Evolutionary conservation across 1,284 basidiomycete genomes (phyloP), one percentile per base, ranked within the genome.

Genomic region (Malassezia brasiliensis): DNA sequence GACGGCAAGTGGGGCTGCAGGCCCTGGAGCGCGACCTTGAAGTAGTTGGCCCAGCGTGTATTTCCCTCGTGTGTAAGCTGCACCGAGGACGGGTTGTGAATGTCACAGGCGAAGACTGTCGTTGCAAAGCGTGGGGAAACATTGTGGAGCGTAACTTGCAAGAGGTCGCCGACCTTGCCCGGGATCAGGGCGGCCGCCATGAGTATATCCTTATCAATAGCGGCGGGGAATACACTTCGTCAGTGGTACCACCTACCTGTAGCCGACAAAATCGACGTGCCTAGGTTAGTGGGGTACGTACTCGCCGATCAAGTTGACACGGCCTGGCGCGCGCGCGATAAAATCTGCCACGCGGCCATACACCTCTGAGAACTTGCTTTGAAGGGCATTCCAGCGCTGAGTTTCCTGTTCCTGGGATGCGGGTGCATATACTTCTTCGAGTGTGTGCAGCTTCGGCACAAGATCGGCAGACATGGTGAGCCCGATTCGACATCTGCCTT

Each of bases 271-370:
- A 49, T 74, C 72, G 45, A 74, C 65, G 39, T 67, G 65, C 41
- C 57, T 63, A 25, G 12, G 22, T 28, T 34, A 45, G 41, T 8
- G 14, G 25, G 31, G 22, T 9, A 59, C 59, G 42, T 63, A 68
- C 60, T 72, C 71, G 28, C 72, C 72, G 39, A 74, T 74, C 17
- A 74, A 53, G 50, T 74, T 74, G 35, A 74, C 68, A 2, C 72
- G 52, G 1, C 72, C 72, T 0, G 72, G 72, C 1, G 72, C 72
- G 10, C 72, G 65, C 2, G 72, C 72, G 37, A 74, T 63, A 41
- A 71, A 74, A 19, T 63, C 53, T 3, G 69, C 64, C 3, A 47
- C 14, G 11, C 56, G 60, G 6, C 41, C 9, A 41, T 50, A 72
- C 12, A 52, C 46, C 3, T 25, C 8, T 11, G 62, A 30, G 40